Evolutionary conservation across 345 rosid genomes (phyloP), one percentile per base, ranked within the genome.

Genomic region (Fremontodendron californicum): DNA sequence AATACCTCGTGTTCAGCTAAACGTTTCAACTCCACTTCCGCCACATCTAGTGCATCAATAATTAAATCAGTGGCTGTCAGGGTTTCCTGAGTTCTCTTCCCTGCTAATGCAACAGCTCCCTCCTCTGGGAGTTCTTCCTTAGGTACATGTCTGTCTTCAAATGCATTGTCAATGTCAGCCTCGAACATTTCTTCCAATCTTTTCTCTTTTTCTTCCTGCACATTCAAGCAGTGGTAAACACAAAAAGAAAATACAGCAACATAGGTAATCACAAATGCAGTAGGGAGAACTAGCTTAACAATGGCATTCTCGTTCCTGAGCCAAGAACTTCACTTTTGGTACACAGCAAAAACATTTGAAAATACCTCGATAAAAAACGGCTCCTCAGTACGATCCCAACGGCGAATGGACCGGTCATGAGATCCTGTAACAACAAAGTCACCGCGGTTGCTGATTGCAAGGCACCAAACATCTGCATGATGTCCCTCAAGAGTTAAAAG

Each of bases 341-440:
- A 65, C 42, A 46, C 5, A 35, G 66, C 21, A 74, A 42, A 35
- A 67, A 68, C 27, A 68, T 7, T 63, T 78, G 72, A 69, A 64
- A 74, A 40, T 77, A 96, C 97, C 94, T 93, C 99, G 70, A 93
- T 89, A 85, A 96, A 96, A 84, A 96, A 93, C 40, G 93, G 99
- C 77, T 96, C 99, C 70, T 96, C 97, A 35, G 97, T 89, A 70
- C 96, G 96, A 82, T 93, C 99, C 99, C 99, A 96, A 39, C 99
- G 95, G 51, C 98, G 94, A 78, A 96, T 90, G 37, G 99, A 96
- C 62, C 96, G 87, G 55, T 96, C 99, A 88, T 92, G 99, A 76
- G 99, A 93, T 57, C 99, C 99, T 63, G 99, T 96, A 78, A 96
- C 96, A 78, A 96, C 60, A 75, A 96, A 96, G 84, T 96, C 96